Evolutionary conservation across 495 filamentous ascomycete genomes (phyloP), one percentile per base, ranked within the genome.

Genomic region (Hypoxylon subgilvum): DNA sequence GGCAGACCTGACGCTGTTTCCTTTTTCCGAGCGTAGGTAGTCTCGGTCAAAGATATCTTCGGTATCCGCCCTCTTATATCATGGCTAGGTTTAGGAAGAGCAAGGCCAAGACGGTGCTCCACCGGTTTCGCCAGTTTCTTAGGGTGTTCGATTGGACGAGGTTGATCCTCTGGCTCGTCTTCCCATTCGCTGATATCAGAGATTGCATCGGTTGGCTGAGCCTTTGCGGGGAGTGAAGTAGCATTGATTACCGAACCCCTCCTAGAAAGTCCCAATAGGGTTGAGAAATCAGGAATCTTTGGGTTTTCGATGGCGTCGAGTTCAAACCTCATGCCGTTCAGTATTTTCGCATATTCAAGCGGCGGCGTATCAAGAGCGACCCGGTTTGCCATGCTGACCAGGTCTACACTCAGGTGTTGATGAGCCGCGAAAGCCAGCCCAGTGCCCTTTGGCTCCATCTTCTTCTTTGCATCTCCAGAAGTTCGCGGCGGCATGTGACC

Each of bases 371-470:
- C 35, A 14, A 45, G 13, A n/a, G 39, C n/a, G 18, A 55, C 28
- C 12, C 34, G 31, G 34, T 44, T 39, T 48, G 40, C 53, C 21
- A 41, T 14, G 4, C 61, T 19, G 56, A 69, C 9, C 64, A 44
- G 45, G 23, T 58, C 66, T 13, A 73, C 42, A 7, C 67, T 69
- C 1, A 79, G 48, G 8, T 61, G 59, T 40, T 76, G 73, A 48
- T 84, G 82, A 1, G 67, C 72, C 7, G 72, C 74, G 46, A 85
- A 82, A 18, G 78, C 74, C 3, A 83, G 71, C 30, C 79, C 75
- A 50, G 77, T 73, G 16, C 71, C 72, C 31, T 57, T 77, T n/a
- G 67, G 65, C 14, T 62, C 72, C 1, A 14, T 47, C 23, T 62
- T 53, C 10, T 45, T 18, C 22, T 66, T 67, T 2, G 42, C 16